Evolutionary conservation across 495 filamentous ascomycete species (phyloP).

Genomic region (Neurospora sp.): DNA sequence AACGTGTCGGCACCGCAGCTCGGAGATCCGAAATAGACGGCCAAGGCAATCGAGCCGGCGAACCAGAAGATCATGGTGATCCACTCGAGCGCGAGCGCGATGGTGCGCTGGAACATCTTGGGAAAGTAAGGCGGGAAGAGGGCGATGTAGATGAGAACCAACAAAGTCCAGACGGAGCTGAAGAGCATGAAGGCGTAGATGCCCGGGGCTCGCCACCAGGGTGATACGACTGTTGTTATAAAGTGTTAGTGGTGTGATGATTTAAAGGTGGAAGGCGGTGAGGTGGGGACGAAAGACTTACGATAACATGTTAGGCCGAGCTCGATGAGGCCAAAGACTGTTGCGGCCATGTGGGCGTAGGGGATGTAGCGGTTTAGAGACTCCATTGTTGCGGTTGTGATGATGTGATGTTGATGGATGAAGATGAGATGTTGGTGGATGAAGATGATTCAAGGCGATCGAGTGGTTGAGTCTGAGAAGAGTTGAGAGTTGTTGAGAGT

Average conservation of each 20-base stretch:
- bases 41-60: slow-evolving; percentile 66
- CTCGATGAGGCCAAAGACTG: slow-evolving; percentile 57
- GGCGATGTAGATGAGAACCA: slow-evolving; percentile 56
- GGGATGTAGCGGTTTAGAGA: slow-evolving; percentile 36
- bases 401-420: neutral
- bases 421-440: neutral
- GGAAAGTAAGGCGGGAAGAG: slow-evolving; percentile 52
- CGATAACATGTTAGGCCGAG: slow-evolving; percentile 64
- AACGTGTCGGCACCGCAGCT: slow-evolving; percentile 17
- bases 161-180: slow-evolving; percentile 59
- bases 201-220: slow-evolving; percentile 29
- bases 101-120: slow-evolving; percentile 46
- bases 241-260: slow-evolving; percentile 6
- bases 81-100: slow-evolving; percentile 53
- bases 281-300: slow-evolving; percentile 28
- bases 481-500: neutral
- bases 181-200: slow-evolving; percentile 65
- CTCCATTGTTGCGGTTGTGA: neutral
- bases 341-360: slow-evolving; percentile 53
- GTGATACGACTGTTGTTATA: slow-evolving; percentile 22
- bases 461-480: neutral
- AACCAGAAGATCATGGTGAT: slow-evolving; percentile 87
- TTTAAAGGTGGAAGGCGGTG: neutral
- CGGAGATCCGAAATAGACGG: slow-evolving; percentile 44
- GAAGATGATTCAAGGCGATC: neutral